Conservation (phyloP, 805 yeast species). For the Debaryomyces hansenii region DNA sequence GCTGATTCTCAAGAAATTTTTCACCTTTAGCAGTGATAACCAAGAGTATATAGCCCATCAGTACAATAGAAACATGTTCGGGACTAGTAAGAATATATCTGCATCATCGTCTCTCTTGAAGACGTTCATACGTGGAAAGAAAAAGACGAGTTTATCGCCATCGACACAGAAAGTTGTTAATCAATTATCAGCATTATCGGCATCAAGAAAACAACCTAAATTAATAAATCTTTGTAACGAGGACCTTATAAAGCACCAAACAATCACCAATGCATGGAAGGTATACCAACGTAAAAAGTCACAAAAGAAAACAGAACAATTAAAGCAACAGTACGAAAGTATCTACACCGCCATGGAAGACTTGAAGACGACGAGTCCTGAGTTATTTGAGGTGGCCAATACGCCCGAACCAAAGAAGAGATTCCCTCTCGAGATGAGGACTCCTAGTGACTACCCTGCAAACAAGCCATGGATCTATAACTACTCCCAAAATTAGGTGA, state of each 20-base stretch:
- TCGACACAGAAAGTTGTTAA: conserved; percentile 45
- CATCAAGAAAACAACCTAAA: conserved; percentile 85
- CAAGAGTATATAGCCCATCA: not conserved
- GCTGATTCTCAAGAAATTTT: not conserved
- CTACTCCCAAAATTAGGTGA: conserved; percentile 14
- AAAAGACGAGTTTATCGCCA: conserved; percentile 28
- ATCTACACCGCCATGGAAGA: conserved; percentile 74
- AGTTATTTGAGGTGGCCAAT: conserved; percentile 64
- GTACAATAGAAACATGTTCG: not conserved
- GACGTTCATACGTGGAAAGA: conserved; percentile 31
- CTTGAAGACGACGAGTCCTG: conserved; percentile 51
- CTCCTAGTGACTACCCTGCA: conserved; percentile 91
- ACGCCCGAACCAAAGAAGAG: conserved; percentile 41
- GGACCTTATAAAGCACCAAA: conserved; percentile 81
- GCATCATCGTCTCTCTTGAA: conserved; percentile 3
- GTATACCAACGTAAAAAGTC: conserved; percentile 55
- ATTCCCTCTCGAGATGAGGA: conserved; percentile 80
- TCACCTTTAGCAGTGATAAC: not conserved
- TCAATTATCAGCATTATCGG: conserved; percentile 80
- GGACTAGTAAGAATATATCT: not conserved
- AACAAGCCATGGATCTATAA: conserved; percentile 74
- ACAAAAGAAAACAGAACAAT: conserved; percentile 35
- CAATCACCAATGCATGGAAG: conserved; percentile 83
- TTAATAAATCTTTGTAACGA: conserved; percentile 72
- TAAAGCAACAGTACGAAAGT: conserved; percentile 61